These are phyloP conservation scores for Protomyces gravidus DNA, from an alignment of 1,139 yeast species.

Conservation along the genomic window DNA sequence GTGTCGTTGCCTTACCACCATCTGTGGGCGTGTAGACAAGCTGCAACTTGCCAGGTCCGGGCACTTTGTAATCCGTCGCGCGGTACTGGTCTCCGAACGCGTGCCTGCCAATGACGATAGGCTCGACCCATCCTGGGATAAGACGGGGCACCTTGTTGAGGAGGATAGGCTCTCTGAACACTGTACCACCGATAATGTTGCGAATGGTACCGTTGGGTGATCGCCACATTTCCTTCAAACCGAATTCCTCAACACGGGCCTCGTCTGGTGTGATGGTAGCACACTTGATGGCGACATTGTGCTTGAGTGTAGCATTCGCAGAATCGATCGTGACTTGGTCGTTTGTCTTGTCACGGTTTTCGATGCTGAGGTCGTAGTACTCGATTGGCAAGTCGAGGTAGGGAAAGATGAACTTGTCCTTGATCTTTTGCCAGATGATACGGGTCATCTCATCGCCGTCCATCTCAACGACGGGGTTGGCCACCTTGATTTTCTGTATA, in stretches of 20 bases:
- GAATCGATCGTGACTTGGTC: conserved; percentile 87
- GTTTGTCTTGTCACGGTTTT: conserved; percentile 77
- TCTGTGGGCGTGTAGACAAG: conserved; percentile 67
- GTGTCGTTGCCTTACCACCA: conserved; percentile 57
- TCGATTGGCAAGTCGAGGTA: conserved; percentile 81
- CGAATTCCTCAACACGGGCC: conserved; percentile 84
- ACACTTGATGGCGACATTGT: conserved; percentile 92
- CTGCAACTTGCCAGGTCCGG: conserved; percentile 73
- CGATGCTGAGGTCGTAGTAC: conserved; percentile 84
- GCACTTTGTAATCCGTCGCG: conserved; percentile 78
- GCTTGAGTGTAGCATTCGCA: conserved; percentile 80
- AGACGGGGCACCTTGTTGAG: conserved; percentile 83
- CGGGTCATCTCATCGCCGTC: conserved; percentile 97
- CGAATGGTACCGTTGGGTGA: conserved; percentile 96
- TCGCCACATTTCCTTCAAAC: conserved; percentile 91
- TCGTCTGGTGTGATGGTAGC: conserved; percentile 99
- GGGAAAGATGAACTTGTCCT: conserved; percentile 69
- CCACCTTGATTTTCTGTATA: conserved; percentile 63
- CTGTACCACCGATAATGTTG: conserved; percentile 91
- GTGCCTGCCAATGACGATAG: conserved; percentile 93
- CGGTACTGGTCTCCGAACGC: conserved; percentile 96
- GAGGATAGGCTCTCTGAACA: conserved; percentile 93
- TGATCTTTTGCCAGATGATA: conserved; percentile 83
- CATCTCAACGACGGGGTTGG: conserved; percentile 86
- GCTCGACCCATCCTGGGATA: conserved; percentile 90